Evolutionary conservation across 371 early-diverging fungal genomes (phyloP).

Genomic region (Apophysomyces variabilis): DNA sequence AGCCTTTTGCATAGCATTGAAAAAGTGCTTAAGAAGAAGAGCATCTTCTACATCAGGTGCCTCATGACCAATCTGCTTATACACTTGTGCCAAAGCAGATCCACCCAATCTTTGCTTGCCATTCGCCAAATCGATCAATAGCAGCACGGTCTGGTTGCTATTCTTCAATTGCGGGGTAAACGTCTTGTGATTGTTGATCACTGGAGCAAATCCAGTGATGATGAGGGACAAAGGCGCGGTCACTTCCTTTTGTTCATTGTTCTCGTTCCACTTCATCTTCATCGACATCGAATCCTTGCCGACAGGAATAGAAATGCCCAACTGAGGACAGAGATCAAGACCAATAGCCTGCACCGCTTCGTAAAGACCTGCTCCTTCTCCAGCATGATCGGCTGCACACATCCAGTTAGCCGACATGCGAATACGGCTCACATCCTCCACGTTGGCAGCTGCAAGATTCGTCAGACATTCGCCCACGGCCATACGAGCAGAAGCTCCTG

Average conservation of each 20-base stretch:
- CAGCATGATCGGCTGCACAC: slow-evolving; percentile 88
- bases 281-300: slow-evolving; percentile 99
- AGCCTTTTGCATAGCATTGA: slow-evolving; percentile 71
- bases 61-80: slow-evolving; percentile 80
- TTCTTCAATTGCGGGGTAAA: slow-evolving; percentile 85
- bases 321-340: slow-evolving; percentile 87
- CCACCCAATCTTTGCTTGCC: slow-evolving; percentile 93
- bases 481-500: slow-evolving; percentile 94
- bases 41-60: slow-evolving; percentile 89
- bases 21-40: slow-evolving; percentile 73
- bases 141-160: slow-evolving; percentile 59
- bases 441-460: slow-evolving; percentile 89
- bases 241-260: slow-evolving; percentile 63
- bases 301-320: slow-evolving; percentile 95
- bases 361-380: slow-evolving; percentile 93
- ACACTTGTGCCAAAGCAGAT: slow-evolving; percentile 92
- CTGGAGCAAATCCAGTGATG: slow-evolving; percentile 92
- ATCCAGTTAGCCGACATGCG: slow-evolving; percentile 98
- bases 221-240: slow-evolving; percentile 90
- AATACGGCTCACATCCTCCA: slow-evolving; percentile 70
- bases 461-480: slow-evolving; percentile 92
- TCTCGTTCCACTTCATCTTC: slow-evolving; percentile 88
- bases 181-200: slow-evolving; percentile 81
- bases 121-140: slow-evolving; percentile 84
- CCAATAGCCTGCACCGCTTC: slow-evolving; percentile 94